Evolutionary conservation across 2,329 filamentous ascomycete species (phyloP), one percentile per base, ranked within the genome.

Genomic region (Microsporum canis): DNA sequence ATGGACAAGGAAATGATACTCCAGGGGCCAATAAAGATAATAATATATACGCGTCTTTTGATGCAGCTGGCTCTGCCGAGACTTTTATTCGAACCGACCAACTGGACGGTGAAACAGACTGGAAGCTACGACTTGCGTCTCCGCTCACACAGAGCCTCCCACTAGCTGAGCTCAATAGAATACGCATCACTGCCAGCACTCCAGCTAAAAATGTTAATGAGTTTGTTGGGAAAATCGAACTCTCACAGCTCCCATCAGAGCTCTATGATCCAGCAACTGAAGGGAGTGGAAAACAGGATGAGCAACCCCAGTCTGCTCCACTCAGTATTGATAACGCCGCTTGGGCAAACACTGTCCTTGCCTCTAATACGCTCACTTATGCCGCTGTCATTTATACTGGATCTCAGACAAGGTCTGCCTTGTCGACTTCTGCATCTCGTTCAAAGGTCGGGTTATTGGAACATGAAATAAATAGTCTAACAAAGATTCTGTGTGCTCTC

Each of bases 21-120:
- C 23, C 23, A 5, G 45, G 27, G 23, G 10, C 23, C 12, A 12
- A n/a, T 23, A 12, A n/a, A 47, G 38, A 34, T 31, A 27, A 17
- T n/a, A 5, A 36, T 23, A 47, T 69, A 55, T 72, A 72, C 14
- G 74, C 76, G 17, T 69, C 63, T n/a, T 27, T 68, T 56, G 73
- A 72, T 10, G 74, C 76, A 17, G 69, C 63, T 17, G 66, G 65
- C 29, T 65, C 75, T 31, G 91, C 91, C 33, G 95, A 99, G 75
- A 92, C 92, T 0, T 99, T 99, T 69, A 97, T 99, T 70, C 84
- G 94, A 63, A 99, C 95, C 1, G 94, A 99, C 73, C 94, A 99
- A 71, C 81, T 99, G 7, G 94, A 99, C 69, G 94, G 94, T 67
- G 94, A 99, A 76, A 99, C 94, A 0, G 94, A 99, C 71, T 99